Evolutionary conservation across 2,329 filamentous ascomycete species (phyloP).

Genomic region (Pseudocercospora ulei): DNA sequence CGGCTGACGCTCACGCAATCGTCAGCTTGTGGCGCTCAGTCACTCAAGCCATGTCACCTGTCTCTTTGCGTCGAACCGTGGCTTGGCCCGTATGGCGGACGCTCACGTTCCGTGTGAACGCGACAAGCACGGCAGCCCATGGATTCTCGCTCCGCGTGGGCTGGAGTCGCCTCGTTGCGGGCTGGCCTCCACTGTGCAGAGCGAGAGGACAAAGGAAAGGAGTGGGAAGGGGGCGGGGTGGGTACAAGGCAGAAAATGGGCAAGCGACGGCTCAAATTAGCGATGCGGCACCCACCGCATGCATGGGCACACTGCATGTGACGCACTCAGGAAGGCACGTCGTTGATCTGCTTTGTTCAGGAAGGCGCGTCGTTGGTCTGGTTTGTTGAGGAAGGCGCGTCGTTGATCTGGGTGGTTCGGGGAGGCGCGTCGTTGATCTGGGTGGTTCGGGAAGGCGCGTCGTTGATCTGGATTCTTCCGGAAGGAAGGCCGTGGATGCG

Average conservation of each 20-base stretch:
- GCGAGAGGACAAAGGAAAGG: constrained; percentile 55
- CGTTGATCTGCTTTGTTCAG: constrained; percentile 9
- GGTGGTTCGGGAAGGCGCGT: constrained; percentile 30
- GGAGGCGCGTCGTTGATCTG: constrained; percentile 24
- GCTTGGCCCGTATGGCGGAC: not conserved
- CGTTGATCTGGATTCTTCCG: constrained; percentile 10
- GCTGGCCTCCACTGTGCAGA: constrained; percentile 57
- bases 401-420: constrained; percentile 18
- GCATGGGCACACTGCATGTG: constrained; percentile 19
- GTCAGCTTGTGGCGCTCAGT: constrained; percentile 4
- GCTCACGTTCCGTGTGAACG: not conserved
- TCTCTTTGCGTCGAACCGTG: constrained; percentile 4
- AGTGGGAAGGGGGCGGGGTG: constrained; percentile 56
- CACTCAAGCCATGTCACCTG: constrained; percentile 4
- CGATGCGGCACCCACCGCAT: constrained; percentile 7
- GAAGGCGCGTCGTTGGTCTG: constrained; percentile 18
- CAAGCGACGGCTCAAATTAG: constrained; percentile 5
- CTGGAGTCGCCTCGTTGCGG: too few relatives aligned
- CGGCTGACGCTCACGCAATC: constrained; percentile 4
- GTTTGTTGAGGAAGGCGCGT: constrained; percentile 28
- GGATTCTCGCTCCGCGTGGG: constrained; percentile 44
- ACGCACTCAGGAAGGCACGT: constrained; percentile 29
- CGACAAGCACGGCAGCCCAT: not conserved
- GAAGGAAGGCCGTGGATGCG: too few relatives aligned
- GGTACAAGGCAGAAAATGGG: constrained; percentile 38